These are phyloP conservation scores for Lipomyces kockii DNA, from an alignment of 805 yeast species.

Conservation along the genomic window DNA sequence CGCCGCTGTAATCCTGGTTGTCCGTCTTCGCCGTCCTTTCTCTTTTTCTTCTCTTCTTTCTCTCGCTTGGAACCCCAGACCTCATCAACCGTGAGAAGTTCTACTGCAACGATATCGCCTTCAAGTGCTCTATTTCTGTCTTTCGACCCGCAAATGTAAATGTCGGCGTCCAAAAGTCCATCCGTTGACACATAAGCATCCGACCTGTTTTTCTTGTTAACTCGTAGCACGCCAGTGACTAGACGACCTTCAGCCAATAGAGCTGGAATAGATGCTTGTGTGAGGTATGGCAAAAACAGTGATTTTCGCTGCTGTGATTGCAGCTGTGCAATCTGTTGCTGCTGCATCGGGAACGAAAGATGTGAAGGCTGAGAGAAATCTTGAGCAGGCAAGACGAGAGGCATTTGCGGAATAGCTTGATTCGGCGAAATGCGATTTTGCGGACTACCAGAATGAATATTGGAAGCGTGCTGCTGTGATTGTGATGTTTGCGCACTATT, in stretches of 20 bases:
- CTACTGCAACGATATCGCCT: conserved; percentile 96
- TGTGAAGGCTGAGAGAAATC: conserved; percentile 1
- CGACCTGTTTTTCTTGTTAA: conserved; percentile 92
- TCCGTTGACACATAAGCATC: conserved; percentile 99
- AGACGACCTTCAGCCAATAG: conserved; percentile 86
- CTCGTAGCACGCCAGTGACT: conserved; percentile 90
- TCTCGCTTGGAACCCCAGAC: conserved; percentile 97
- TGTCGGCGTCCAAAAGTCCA: conserved; percentile 93
- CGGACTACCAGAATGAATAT: conserved; percentile 8
- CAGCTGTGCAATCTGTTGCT: conserved; percentile 23
- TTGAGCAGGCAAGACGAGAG: conserved; percentile 8
- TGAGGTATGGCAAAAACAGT: conserved; percentile 92
- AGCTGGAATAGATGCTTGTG: conserved; percentile 90
- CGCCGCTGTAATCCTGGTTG: conserved; percentile 70
- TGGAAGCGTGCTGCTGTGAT: conserved; percentile 7
- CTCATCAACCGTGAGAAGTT: conserved; percentile 90
- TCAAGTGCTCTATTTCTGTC: conserved; percentile 97
- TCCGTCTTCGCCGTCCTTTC: conserved; percentile 57
- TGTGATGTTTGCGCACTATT: conserved; percentile 14
- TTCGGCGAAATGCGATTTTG: conserved; percentile 11
- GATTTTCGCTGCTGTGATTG: conserved; percentile 53
- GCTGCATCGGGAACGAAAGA: conserved; percentile 11
- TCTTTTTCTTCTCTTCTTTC: conserved; percentile 94
- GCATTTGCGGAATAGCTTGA: conserved; percentile 1
- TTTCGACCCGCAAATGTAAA: conserved; percentile 96